Conservation (phyloP, 2,329 filamentous ascomycete species). For the Sporothrix luriei region DNA sequence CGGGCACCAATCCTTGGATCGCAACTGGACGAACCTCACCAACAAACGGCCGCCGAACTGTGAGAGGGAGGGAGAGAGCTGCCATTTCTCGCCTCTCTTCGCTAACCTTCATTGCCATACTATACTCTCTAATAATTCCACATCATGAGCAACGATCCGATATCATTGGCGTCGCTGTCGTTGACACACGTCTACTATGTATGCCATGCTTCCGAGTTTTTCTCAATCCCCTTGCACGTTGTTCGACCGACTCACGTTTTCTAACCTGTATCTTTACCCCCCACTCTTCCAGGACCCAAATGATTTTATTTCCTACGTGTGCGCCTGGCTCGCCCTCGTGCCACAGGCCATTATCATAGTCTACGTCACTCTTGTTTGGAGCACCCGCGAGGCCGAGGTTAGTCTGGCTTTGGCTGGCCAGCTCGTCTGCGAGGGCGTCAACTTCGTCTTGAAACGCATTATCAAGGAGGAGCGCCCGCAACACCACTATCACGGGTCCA, state of each 20-base stretch:
- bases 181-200: slow-evolving; percentile 97
- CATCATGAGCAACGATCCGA: slow-evolving; percentile 48
- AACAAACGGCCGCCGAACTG: background rate
- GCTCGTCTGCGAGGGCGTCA: slow-evolving; percentile 85
- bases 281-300: slow-evolving; percentile 68
- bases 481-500: slow-evolving; percentile 63
- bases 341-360: slow-evolving; percentile 89
- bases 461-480: slow-evolving; percentile 90
- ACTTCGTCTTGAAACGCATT: slow-evolving; percentile 83
- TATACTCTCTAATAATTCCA: background rate
- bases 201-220: slow-evolving; percentile 43
- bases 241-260: background rate
- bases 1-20: background rate
- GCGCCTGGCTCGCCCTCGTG: slow-evolving; percentile 90
- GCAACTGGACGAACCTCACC: background rate
- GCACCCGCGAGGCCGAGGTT: slow-evolving; percentile 87
- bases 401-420: slow-evolving; percentile 89
- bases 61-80: background rate
- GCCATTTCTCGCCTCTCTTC: background rate
- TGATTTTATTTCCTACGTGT: slow-evolving; percentile 81
- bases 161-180: slow-evolving; percentile 81
- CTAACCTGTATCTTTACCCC: background rate
- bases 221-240: background rate
- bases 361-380: slow-evolving; percentile 88
- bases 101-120: too few species aligned